Percentiles rank a stretch among this genome's conserved stretches.
Evolutionary conservation across 176 grass and related monocot species (phyloP).

Genomic region (Eleusine indica): DNA sequence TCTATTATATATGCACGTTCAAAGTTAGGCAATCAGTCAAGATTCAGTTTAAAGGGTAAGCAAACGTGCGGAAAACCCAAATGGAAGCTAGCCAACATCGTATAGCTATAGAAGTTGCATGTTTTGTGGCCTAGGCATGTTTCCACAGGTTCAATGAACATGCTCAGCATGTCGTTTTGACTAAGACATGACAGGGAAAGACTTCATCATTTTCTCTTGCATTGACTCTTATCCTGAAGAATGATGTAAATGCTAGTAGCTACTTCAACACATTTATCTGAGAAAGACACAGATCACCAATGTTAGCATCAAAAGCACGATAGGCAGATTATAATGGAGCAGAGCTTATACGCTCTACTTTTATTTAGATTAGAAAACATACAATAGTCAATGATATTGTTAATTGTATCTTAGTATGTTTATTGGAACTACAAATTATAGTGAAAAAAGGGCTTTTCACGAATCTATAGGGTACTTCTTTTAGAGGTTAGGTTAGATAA

Average conservation of each 20-base stretch:
- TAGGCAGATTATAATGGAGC: too few species aligned
- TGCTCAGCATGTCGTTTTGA: slow-evolving; percentile 29
- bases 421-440: too few species aligned
- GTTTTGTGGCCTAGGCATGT: not conserved
- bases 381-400: too few species aligned
- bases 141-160: slow-evolving; percentile 46
- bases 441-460: too few species aligned
- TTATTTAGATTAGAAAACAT: too few species aligned
- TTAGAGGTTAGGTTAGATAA: too few species aligned
- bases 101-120: not conserved
- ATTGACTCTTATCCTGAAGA: slow-evolving; percentile 35
- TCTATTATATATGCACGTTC: slow-evolving; percentile 20
- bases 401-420: too few species aligned
- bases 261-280: not conserved
- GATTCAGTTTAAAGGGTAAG: slow-evolving; percentile 18
- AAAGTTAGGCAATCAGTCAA: slow-evolving; percentile 45
- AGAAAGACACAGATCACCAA: not conserved
- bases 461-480: too few species aligned
- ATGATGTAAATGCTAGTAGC: not conserved
- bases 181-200: slow-evolving; percentile 14
- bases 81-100: slow-evolving; percentile 1
- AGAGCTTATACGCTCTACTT: too few species aligned
- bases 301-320: not conserved
- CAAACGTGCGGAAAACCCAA: slow-evolving; percentile 29
- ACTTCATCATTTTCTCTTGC: not conserved